Base-by-base conservation (phyloP, 2,329 filamentous ascomycete species). In the Didymella segeticola region DNA sequence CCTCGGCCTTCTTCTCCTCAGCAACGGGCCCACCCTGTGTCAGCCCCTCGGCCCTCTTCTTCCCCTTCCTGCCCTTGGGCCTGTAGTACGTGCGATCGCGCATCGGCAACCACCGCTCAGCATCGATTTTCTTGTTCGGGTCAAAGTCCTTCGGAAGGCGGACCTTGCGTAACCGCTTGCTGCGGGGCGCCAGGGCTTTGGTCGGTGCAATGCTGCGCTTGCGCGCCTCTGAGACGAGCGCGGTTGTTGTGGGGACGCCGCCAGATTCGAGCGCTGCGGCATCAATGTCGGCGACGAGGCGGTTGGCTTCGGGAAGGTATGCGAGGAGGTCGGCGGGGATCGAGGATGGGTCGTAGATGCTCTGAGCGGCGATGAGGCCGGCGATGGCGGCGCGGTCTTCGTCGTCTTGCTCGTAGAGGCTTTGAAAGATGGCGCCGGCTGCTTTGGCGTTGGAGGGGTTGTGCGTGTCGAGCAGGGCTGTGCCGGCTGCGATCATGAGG, bases 61-160 rank as follows among this genome's bases (percentile, higher is more conserved):
- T 93, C 49, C 91, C 90, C 82, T 96, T 96, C 80, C 89, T 92
- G 5, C 92, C 92, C 79, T 95, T 96, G 7, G 93, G 92, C 41
- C 89, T 82, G 76, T 96, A 99, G 33, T 86, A 90, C 64, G 90
- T 95, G 52, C 95, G 84, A 73, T 99, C 95, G 46, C 89, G 87
- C 67, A 98, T 80, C 11, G 95, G 93, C 56, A 99, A 77, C 95
- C 95, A 99, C 58, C 95, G 83, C 77, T 99, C 95, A 0, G 91
- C 88, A 74, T 99, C 95, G 27, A 90, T 84, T 61, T 86, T 87
- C 80, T 92, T 96, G 64, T 83, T 85, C 46, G 90, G 84, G 54
- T 91, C 90, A 68, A 86, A 90, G 67, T 87, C 83, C 76, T 90
- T 91, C 26, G 89, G 89, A 66, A 90, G 79, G 63, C 84, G 85